Conservation (phyloP, 177 flowering plant genomes). For the Vitis hybrid region DNA sequence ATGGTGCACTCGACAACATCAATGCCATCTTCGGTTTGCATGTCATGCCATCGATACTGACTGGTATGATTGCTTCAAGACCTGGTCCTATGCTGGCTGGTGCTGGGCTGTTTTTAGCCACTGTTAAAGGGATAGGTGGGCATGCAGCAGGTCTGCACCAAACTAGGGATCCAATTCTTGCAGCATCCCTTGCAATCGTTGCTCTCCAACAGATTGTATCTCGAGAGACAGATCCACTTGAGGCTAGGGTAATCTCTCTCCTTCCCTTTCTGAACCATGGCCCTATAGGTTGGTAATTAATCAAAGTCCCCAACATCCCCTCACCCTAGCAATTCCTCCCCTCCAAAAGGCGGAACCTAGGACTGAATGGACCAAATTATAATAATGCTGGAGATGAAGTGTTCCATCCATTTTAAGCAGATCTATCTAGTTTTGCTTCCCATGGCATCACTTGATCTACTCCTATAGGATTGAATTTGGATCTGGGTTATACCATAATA, state of each 20-base stretch:
- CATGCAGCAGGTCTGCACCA: slow-evolving; percentile 52
- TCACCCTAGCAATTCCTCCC: too few relatives aligned
- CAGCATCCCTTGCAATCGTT: slow-evolving; percentile 37
- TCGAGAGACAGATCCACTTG: slow-evolving; percentile 49
- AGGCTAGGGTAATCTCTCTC: slow-evolving; percentile 23
- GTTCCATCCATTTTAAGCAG: too few relatives aligned
- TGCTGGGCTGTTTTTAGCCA: slow-evolving; percentile 30
- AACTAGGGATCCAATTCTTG: slow-evolving; percentile 47
- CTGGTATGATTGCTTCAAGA: slow-evolving; percentile 36
- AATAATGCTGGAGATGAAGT: too few relatives aligned
- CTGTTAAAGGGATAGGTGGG: slow-evolving; percentile 45
- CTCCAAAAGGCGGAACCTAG: too few relatives aligned
- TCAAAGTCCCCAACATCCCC: too few relatives aligned
- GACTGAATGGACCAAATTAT: too few relatives aligned
- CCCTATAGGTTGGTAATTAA: too few relatives aligned
- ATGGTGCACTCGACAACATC: slow-evolving; percentile 35
- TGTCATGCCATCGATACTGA: slow-evolving; percentile 24
- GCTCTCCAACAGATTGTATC: slow-evolving; percentile 53
- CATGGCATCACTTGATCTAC: too few relatives aligned
- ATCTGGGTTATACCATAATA: too few relatives aligned
- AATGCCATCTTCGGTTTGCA: slow-evolving; percentile 44
- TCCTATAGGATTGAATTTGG: too few relatives aligned
- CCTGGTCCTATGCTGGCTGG: slow-evolving; percentile 48
- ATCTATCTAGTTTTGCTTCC: too few relatives aligned
- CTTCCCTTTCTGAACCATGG: not conserved